Conservation (phyloP, 768 basidiomycete species). For the Leccinellum albellum region DNA sequence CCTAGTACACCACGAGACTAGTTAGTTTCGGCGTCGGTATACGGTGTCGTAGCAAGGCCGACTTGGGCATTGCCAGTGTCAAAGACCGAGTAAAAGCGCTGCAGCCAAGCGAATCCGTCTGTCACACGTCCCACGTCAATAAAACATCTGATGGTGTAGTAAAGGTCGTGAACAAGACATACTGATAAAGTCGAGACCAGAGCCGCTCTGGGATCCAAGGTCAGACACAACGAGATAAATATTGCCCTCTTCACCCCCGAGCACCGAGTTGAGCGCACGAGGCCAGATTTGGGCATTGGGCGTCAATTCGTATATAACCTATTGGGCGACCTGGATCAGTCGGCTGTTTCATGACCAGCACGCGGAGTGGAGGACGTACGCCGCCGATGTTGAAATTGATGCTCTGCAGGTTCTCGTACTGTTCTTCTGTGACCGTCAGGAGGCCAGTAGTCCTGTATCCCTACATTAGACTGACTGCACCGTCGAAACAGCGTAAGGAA, state of each 20-base stretch:
- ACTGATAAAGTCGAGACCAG: slow-evolving; percentile 67
- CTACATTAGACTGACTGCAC: neutral
- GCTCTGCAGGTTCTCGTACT: slow-evolving; percentile 48
- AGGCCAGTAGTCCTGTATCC: slow-evolving; percentile 49
- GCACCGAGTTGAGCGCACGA: slow-evolving; percentile 48
- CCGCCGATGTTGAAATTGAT: slow-evolving; percentile 51
- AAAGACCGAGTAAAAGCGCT: slow-evolving; percentile 57
- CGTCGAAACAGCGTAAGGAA: neutral
- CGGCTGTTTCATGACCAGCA: neutral
- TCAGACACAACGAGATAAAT: slow-evolving; percentile 59
- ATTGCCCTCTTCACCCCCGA: slow-evolving; percentile 47
- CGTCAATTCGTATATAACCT: slow-evolving; percentile 53
- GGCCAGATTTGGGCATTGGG: slow-evolving; percentile 72
- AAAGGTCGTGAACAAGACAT: slow-evolving; percentile 15
- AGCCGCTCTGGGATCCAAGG: slow-evolving; percentile 46
- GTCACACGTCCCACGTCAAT: slow-evolving; percentile 1
- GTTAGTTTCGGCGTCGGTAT: slow-evolving; percentile 36
- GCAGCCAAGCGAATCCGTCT: slow-evolving; percentile 58
- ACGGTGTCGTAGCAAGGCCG: slow-evolving; percentile 30
- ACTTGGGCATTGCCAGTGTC: slow-evolving; percentile 35
- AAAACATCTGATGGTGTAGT: neutral
- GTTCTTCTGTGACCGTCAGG: slow-evolving; percentile 46
- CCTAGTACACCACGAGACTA: neutral
- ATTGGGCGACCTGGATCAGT: neutral
- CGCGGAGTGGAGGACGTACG: slow-evolving; percentile 19